Base-by-base conservation (phyloP, 2,329 filamentous ascomycete species). In the Trichoderma aggressivum region DNA sequence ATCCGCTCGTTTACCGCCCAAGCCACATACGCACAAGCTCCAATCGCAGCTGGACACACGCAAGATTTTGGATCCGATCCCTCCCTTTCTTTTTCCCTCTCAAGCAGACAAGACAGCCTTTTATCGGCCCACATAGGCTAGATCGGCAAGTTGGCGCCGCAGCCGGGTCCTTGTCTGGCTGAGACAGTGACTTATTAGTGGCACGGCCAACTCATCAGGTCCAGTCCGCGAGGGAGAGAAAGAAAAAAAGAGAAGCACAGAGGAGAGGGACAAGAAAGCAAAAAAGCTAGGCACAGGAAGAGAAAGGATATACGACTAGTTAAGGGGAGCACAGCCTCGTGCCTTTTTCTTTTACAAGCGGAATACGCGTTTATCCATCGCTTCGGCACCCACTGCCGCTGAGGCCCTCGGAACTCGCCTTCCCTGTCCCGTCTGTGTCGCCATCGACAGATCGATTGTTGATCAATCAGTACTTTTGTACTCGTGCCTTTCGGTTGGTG, bases 121-220 rank as follows among this genome's bases (percentile, higher is more conserved):
- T 63, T 28, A 56, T 24, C 34, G 70, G 39, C 66, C 70, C 70
- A 70, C 70, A 70, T 53, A 70, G 65, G 65, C 59, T 39, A 63
- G 72, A 73, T 72, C 72, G 67, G 71, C 70, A 39, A 63, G 66
- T 69, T 72, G 70, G 70, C 66, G 70, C 70, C 65, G 59, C 65
- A 71, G 65, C 66, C 65, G 59, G 39, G 58, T 56, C 65, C 70
- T 70, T 32, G 59, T 21, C 59, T 56, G 73, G 72, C 74, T 78
- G 77, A 80, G 78, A 79, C 78, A 79, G 55, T 75, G 75, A 75
- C 74, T 76, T 76, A 76, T 66, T 74, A 73, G 75, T 72, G 70
- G 71, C 71, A 53, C 28, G 12, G 70, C 63, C 56, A 61, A n/a
- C 56, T 70, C 67, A 63, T 70, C 58, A 43, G 36, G 26, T 47